Evolutionary conservation across 768 basidiomycete species (phyloP), one percentile per base, ranked within the genome.

Genomic region (Tulasnella sp.): DNA sequence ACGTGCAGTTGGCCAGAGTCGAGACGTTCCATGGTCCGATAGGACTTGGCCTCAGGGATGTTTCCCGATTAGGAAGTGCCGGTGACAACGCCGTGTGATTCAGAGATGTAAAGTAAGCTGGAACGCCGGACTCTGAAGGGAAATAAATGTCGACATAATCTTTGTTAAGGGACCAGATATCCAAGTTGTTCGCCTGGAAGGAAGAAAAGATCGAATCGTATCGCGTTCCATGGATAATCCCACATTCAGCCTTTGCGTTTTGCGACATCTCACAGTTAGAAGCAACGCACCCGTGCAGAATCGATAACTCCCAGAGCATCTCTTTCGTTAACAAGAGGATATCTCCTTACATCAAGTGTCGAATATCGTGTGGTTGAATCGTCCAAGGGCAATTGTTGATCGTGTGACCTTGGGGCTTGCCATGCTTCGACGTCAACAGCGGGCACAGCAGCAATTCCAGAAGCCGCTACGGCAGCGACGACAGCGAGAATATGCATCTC

Each of bases 1-100:
- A 74, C 2, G 70, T 49, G 7, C 53, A 41, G 35, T 49, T 56
- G 1, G 45, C 19, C 19, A 62, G 23, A 35, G 29, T 39, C 17
- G 57, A 31, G 17, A 58, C 23, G 31, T 57, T 57, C 59, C 59
- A 60, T 8, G 55, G 27, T 23, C 42, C 46, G 15, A 31, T 41
- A n/a, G 55, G 41, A 19, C 27, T 19, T 17, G 55, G 31, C 25
- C 29, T 29, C 6, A 29, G 31, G 21, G 42, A 49, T 23, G 27
- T 17, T 15, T 19, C 31, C 5, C 12, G 39, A 23, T 27, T n/a
- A 1, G 37, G 17, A 14, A 7, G 5, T 7, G 37, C 17, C 12
- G 52, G 52, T 25, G 21, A 29, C n/a, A 54, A 12, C 7, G 52
- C 19, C 3, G 52, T 54, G 14, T 35, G 32, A n/a, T 54, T 54